Evolutionary conservation across 116 monocot species (phyloP).

Genomic region (Thalassia testudinum): DNA sequence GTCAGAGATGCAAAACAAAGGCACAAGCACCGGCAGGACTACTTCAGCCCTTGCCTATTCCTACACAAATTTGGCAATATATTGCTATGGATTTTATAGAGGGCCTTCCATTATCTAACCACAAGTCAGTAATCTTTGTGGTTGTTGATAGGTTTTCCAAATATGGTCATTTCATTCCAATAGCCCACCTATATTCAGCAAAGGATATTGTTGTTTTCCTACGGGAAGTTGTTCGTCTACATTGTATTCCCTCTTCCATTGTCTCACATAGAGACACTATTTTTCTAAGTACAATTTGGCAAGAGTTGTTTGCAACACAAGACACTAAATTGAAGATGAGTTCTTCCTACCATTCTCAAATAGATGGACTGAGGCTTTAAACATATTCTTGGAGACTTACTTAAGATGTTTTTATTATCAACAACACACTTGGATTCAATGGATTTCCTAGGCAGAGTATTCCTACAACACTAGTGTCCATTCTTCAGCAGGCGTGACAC

Average conservation of each 20-base stretch:
- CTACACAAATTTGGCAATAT: slow-evolving; percentile 1
- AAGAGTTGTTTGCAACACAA: not conserved
- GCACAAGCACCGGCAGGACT: not conserved
- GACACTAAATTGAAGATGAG: not conserved
- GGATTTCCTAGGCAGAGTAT: not conserved
- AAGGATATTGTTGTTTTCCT: not conserved
- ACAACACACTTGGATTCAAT: not conserved
- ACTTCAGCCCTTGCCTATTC: not conserved
- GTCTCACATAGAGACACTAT: not conserved
- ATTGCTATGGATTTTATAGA: slow-evolving; percentile 5
- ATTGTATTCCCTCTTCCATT: not conserved
- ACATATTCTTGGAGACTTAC: slow-evolving; percentile 11
- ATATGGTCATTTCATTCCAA: not conserved
- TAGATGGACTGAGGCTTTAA: slow-evolving; percentile 2
- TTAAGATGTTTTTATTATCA: slow-evolving; percentile 3
- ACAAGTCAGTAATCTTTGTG: not conserved
- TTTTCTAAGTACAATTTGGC: not conserved
- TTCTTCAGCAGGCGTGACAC: not conserved
- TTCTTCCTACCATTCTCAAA: slow-evolving; percentile 1
- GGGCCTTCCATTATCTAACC: not conserved
- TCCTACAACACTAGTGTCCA: not conserved
- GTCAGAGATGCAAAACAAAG: not conserved
- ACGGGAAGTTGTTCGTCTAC: not conserved
- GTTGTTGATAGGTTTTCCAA: slow-evolving; percentile 4
- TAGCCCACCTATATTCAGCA: not conserved